Evolutionary conservation across 176 grass and related monocot species (phyloP), one percentile per base, ranked within the genome.

Genomic region (Rhynchospora breviuscula): DNA sequence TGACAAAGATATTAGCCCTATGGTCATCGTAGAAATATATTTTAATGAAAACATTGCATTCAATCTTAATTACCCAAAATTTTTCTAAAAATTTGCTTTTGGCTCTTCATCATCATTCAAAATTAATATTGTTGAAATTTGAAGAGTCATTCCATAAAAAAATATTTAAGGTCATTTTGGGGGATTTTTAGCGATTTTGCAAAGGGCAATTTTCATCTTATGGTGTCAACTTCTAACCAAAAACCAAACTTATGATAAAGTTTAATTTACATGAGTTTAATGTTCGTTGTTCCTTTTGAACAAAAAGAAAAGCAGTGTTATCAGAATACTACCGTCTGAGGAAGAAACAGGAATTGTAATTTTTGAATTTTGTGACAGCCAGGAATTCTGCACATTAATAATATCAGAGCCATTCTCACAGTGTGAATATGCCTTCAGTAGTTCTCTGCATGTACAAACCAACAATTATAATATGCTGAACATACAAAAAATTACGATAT

Each of bases 371-470:
- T 88, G 88, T 85, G 95, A 89, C 78, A 97, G 76, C 95, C 95
- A 97, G 0, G 88, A 92, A 78, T 97, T 97, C 81, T 97, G 95
- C 61, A 92, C 88, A 63, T 83, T 83, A 46, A 97, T 97, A 29
- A 97, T 92, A 80, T 97, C 92, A 14, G 95, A 84, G 23, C 95
- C 95, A 84, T 88, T 92, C 69, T 97, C 85, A 76, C 92, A 97
- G 3, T 87, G 81, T 31, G 95, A 94, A 81, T 97, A 97, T 47
- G 92, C 92, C 79, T 88, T 92, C 23, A 97, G 87, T 33, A 97
- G 85, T 76, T 97, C 95, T 83, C 95, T 97, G 81, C 78, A 80
- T 82, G n/a, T 83, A 46, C 59, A 80, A 60, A 52, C 6, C 2
- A 59, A n/a, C 44, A 60, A 44, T 35, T 57, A 59, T 40, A 82